These are phyloP conservation scores for Prinsepia uniflora DNA, from an alignment of 306 rosid genomes.

Conservation along the genomic window DNA sequence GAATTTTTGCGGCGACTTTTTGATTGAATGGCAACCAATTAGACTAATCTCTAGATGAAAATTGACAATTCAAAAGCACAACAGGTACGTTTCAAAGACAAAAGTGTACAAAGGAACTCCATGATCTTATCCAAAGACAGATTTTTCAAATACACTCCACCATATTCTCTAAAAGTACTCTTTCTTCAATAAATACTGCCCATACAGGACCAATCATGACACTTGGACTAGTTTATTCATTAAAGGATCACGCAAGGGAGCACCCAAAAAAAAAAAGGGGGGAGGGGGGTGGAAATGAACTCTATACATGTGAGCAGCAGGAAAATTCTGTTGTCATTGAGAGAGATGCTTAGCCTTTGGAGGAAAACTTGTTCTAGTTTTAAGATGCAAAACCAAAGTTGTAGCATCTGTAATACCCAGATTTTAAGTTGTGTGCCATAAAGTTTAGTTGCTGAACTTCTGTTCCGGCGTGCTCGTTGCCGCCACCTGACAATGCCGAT, in stretches of 20 bases:
- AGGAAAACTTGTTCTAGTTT: constrained; percentile 1
- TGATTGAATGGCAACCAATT: constrained; percentile 23
- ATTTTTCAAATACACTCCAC: constrained; percentile 34
- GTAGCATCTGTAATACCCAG: constrained; percentile 27
- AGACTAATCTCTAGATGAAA: constrained; percentile 11
- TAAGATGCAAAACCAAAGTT: constrained; percentile 43
- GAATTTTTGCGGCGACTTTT: constrained; percentile 16
- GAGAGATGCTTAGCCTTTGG: constrained; percentile 23
- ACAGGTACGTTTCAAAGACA: constrained; percentile 1
- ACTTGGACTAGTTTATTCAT: constrained; percentile 30
- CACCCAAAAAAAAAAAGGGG: constrained; percentile 16
- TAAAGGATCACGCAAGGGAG: constrained; percentile 39
- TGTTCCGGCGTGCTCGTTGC: constrained; percentile 63
- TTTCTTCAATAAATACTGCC: constrained; percentile 23
- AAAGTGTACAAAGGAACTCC: constrained; percentile 1
- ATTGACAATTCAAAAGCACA: constrained; percentile 26
- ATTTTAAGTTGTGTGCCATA: constrained; percentile 19
- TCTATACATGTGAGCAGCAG: constrained; percentile 54
- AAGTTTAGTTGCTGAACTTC: constrained; percentile 54
- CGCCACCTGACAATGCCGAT: constrained; percentile 53
- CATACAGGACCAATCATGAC: constrained; percentile 36
- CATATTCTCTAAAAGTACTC: constrained; percentile 15
- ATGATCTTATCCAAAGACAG: constrained; percentile 32
- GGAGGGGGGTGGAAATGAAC: constrained; percentile 28
- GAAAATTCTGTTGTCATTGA: constrained; percentile 36